Percentiles rank a stretch among this genome's conserved stretches.
Conservation (phyloP, 2,329 filamentous ascomycete genomes). For the Fusarium anthophilum region DNA sequence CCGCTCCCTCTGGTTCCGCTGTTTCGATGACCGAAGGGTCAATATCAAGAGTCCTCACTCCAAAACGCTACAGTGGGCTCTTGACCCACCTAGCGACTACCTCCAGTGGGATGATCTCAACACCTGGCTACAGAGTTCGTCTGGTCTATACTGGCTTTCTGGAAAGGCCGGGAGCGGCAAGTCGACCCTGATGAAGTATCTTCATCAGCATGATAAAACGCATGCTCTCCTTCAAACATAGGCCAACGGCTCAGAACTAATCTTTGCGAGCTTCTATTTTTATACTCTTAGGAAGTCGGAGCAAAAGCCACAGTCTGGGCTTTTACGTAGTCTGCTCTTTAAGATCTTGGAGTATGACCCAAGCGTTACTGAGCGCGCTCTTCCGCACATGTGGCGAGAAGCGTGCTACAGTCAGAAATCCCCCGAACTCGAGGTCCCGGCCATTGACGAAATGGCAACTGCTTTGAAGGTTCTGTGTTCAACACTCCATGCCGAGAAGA, state of each 20-base stretch:
- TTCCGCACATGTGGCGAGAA: not conserved
- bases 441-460: not conserved
- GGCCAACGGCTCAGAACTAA: rapidly evolving
- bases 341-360: not conserved
- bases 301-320: not conserved
- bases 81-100: rapidly evolving
- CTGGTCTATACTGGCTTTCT: not conserved
- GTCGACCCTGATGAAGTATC: not conserved
- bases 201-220: rapidly evolving
- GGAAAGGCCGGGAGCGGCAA: not conserved
- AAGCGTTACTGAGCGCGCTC: not conserved
- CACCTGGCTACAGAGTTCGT: not conserved
- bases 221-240: rapidly evolving
- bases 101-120: not conserved
- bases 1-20: not conserved
- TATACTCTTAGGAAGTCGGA: not conserved
- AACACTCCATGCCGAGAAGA: not conserved
- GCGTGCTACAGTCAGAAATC: not conserved
- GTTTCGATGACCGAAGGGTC: not conserved
- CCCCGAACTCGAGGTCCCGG: rapidly evolving
- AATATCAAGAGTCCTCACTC: not conserved
- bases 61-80: not conserved
- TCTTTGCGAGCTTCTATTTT: not conserved
- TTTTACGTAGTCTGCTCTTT: not conserved
- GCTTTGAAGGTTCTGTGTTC: not conserved